phyloP scores from a whole-genome alignment of 2,329 filamentous ascomycete species.

The Lasiodiplodia sp. region DNA sequence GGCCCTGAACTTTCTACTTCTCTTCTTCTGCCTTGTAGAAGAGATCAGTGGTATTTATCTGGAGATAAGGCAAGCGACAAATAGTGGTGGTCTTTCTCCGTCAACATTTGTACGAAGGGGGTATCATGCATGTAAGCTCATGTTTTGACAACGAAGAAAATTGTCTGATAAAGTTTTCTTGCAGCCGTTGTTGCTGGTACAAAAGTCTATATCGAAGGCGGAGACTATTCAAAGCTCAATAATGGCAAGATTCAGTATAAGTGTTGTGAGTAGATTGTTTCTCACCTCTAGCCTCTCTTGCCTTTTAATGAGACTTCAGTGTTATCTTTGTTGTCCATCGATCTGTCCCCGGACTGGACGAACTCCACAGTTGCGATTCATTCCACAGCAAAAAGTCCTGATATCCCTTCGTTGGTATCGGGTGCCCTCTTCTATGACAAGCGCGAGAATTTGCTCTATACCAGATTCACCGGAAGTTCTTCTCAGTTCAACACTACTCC shows the following conservation, averaged over 20 bases:
- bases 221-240: constrained; percentile 17
- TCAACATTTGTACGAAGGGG: constrained; percentile 1
- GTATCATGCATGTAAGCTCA: constrained; percentile 5
- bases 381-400: background rate
- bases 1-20: too few relatives aligned
- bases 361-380: constrained; percentile 16
- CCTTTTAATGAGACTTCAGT: background rate
- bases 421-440: constrained; percentile 28
- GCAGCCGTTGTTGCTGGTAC: background rate
- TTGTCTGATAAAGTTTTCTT: background rate
- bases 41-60: too few relatives aligned
- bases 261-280: background rate
- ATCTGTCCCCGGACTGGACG: constrained; percentile 29
- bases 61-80: too few relatives aligned
- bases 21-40: too few relatives aligned
- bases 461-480: constrained; percentile 21
- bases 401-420: constrained; percentile 16
- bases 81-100: too few relatives aligned
- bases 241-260: background rate
- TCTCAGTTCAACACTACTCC: constrained; percentile 6
- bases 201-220: constrained; percentile 31
- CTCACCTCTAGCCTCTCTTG: constrained; percentile 11
- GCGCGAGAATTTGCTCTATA: constrained; percentile 5
- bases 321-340: constrained; percentile 24
- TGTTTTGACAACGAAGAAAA: background rate